Base-by-base conservation (phyloP, 805 yeast genomes). In the Nakazawaea pomicola region DNA sequence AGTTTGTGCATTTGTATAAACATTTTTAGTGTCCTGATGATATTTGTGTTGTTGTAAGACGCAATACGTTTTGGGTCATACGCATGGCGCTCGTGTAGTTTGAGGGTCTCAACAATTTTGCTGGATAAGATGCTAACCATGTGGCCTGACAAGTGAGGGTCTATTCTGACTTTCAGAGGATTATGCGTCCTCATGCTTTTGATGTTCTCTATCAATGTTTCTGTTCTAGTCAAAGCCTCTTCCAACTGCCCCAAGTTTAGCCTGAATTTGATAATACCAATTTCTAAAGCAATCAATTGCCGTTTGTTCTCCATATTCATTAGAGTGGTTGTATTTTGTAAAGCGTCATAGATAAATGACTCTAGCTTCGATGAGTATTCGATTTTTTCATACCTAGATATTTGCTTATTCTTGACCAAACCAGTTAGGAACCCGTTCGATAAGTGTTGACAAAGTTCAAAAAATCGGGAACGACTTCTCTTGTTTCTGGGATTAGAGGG, bases 1-100 rank as follows among this genome's bases (percentile, higher is more conserved):
- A 28, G 7, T 6, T 42, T 33, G 30, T 45, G 38, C n/a, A 38
- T 18, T 10, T 44, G 21, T 3, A 43, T 27, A 4, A 46, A 40
- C 6, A 35, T 14, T n/a, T 43, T 20, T 7, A 50, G 32, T 10
- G 38, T 19, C 20, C n/a, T 45, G n/a, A 24, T 19, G 16, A 38
- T 16, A 18, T 30, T 31, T 17, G 19, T 2, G 4, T 20, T 12
- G 16, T 33, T 19, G 14, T 33, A 14, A 3, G 24, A 19, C 3
- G 9, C 20, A 5, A 18, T 20, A 11, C 6, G 18, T 12, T n/a
- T 15, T n/a, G 30, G 7, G 15, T 28, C 34, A 20, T 16, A 36
- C 10, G 12, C 4, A 16, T 19, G 15, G 1, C 12, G 10, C 9
- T 28, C 38, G 18, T 4, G 15, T 9, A 5, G 23, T 16, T 40